Base-by-base conservation (phyloP, 805 yeast genomes). In the Pichia phayaonensis region DNA sequence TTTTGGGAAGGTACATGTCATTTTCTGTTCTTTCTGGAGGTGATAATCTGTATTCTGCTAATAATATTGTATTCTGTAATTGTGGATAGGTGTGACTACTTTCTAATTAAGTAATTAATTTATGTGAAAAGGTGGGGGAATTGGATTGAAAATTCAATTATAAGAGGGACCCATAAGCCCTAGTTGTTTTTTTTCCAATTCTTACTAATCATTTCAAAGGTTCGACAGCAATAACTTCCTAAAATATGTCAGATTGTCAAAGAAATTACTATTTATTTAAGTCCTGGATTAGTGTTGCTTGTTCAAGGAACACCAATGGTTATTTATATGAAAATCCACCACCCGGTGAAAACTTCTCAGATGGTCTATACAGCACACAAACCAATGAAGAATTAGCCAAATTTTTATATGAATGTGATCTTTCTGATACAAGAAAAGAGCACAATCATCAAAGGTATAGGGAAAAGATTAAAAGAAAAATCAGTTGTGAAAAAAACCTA, bases 371-470 rank as follows among this genome's bases (percentile, higher is more conserved):
- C 12, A 26, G 31, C 16, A 50, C 53, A 2, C 29, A 12, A 20
- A 29, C 24, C 3, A 36, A 38, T 20, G 44, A 46, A n/a, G 41
- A 42, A 11, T 38, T 39, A 12, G 49, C 46, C 2, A 22, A 22
- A 8, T 39, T 50, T 24, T 38, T 50, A n/a, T 21, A 39, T 10
- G 38, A 26, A 11, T 42, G 49, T 27, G 53, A 48, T 40, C 11
- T 48, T 7, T 44, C 42, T 1, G 42, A 42, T 10, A 46, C 48
- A n/a, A 46, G 53, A 42, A 46, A 40, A 18, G 29, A 46, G 15
- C 21, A 8, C 12, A 50, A 50, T n/a, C 34, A 26, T 11, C n/a
- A 22, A 16, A n/a, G 24, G 15, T 50, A 46, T 20, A 26, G 36
- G 21, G 42, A 50, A 46, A 39, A n/a, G 16, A 42, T 46, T 12